Evolutionary conservation across 331 rosid genomes (phyloP), one percentile per base, ranked within the genome.

Genomic region (Erythrophleum ivorense): DNA sequence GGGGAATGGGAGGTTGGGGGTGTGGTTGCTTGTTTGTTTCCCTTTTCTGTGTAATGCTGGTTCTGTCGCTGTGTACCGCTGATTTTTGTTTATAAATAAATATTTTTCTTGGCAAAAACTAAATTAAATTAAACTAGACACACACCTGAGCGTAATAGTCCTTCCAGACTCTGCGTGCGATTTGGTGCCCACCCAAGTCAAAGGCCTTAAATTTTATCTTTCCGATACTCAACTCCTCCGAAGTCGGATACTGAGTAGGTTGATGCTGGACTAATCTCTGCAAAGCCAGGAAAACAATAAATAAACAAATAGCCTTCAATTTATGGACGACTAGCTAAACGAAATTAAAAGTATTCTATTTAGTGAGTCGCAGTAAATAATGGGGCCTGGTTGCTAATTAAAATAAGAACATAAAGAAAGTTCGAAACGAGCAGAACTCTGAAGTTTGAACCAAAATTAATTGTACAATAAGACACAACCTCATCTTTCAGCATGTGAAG

Each of bases 101-200:
- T 60, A 60, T 9, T 29, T 29, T 31, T 31, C 40, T 31, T 62
- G 13, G 68, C 41, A 62, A 12, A 62, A 62, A 62, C 48, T 43
- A 5, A 5, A 5, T 60, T 12, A 58, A 58, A 19, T 12, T 15
- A 21, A 60, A 43, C 3, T 2, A 13, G 15, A 78, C 29, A 45
- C 54, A 45, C 52, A 91, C 94, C 90, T 90, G 83, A 72, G 97
- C 85, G 64, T 90, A 91, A 55, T 91, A 91, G 81, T 91, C 97
- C 85, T 84, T 91, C 94, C 97, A 90, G 83, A 91, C 92, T 82
- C 97, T 82, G 38, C 94, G 97, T 79, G 97, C 94, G 80, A 91
- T 88, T 83, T 88, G 91, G 71, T 90, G 97, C 8, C 97, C 97
- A 34, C 97, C 94, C 86, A 91, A 85, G 87, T 89, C 94, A 43